Base-by-base conservation (phyloP, 257 asterid species). In the Penstemon eatonii region DNA sequence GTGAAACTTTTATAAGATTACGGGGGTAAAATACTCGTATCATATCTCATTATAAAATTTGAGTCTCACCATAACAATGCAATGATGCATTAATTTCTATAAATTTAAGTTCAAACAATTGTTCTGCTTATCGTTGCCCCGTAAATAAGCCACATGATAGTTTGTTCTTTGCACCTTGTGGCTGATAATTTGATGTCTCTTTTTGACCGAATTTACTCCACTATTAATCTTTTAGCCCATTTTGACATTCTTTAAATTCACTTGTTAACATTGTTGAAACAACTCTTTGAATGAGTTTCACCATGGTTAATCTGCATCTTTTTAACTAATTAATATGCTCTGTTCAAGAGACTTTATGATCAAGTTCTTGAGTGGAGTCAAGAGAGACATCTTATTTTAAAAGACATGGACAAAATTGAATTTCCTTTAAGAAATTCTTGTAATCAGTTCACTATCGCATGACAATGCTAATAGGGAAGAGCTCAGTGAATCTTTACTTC, bases 401-500 rank as follows among this genome's bases (percentile, higher is more conserved):
- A 45, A 5, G 38, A 15, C 60, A 63, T 38, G 58, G 51, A 51
- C 43, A 33, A 37, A 60, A 13, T 53, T 38, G 18, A 7, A 42
- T 37, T 12, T 10, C 19, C 25, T 67, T 36, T 25, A 44, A 61
- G 19, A 63, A 41, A 4, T 38, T 67, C 39, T 51, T 52, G 63
- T 63, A 18, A 58, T 51, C 50, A 25, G 37, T 11, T 64, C 53
- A 44, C 51, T 63, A 39, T 15, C 43, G 49, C 4, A 3, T 13
- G 53, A 57, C 38, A 49, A 47, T 46, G 60, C 53, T 49, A 45
- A 40, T 7, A 38, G 41, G 60, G 39, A 33, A 45, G 59, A 47
- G 66, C 43, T 44, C 38, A 42, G 89, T 96, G 98, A 96, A 60
- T 95, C 89, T 62, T 92, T 86, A 76, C 79, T 87, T 66, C 33